Percentiles rank a stretch among this genome's conserved stretches.
These are phyloP conservation scores for Pythium brachiatum DNA, from an alignment of 352 stramenopile genomes.

Conservation along the genomic window DNA sequence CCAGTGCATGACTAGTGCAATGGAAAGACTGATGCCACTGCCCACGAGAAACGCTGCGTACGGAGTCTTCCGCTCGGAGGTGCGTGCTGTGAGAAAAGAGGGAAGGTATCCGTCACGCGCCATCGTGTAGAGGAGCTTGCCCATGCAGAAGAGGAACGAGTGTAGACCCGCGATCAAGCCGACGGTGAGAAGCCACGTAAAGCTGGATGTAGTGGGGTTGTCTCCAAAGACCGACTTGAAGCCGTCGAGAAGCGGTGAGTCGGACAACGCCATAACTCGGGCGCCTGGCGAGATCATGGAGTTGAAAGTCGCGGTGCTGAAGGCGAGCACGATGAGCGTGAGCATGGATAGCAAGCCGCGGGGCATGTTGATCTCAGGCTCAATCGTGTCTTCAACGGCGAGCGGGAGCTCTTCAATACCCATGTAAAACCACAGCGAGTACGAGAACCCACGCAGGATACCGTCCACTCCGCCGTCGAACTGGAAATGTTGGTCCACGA, in stretches of 20 bases:
- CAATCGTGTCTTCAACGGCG: conserved; percentile 66
- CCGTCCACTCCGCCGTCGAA: conserved; percentile 41
- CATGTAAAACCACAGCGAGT: conserved; percentile 71
- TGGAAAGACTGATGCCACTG: conserved; percentile 31
- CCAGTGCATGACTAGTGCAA: conserved; percentile 56
- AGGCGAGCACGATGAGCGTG: conserved; percentile 49
- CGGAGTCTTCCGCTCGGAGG: conserved; percentile 35
- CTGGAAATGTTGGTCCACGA: conserved; percentile 48
- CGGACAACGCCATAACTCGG: conserved; percentile 29
- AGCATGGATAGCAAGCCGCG: conserved; percentile 53
- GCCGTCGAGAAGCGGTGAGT: conserved; percentile 50
- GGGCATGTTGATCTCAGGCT: conserved; percentile 69
- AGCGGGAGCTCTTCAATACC: conserved; percentile 74
- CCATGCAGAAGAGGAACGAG: conserved; percentile 78
- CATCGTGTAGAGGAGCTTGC: conserved; percentile 57
- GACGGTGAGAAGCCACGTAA: conserved; percentile 65
- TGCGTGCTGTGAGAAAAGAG: conserved; percentile 44
- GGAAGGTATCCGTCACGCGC: conserved; percentile 59
- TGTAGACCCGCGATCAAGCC: conserved; percentile 56
- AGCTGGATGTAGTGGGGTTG: conserved; percentile 47
- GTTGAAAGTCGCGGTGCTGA: conserved; percentile 55
- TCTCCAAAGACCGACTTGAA: conserved; percentile 77
- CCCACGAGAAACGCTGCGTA: conserved; percentile 48
- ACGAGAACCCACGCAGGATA: conserved; percentile 54
- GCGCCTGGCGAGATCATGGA: conserved; percentile 53